Conservation (phyloP, 1,139 yeast genomes). For the Cylindricascospora bacillispora region DNA sequence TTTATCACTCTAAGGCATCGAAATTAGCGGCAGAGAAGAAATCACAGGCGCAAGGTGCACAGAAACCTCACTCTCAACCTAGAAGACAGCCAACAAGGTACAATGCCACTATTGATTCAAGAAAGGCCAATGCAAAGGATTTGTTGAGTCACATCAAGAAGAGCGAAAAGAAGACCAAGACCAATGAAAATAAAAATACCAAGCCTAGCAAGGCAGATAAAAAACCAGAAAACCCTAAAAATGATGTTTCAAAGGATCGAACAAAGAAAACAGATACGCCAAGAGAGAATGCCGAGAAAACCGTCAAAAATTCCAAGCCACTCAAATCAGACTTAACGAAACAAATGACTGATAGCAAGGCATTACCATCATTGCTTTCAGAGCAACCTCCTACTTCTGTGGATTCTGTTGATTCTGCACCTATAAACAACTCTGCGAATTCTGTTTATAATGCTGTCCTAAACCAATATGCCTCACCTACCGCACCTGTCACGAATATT, state of each 20-base stretch:
- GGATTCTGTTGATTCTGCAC: background rate
- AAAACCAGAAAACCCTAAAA: conserved; percentile 2
- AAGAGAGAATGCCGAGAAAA: background rate
- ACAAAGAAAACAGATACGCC: background rate
- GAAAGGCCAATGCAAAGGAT: conserved; percentile 16
- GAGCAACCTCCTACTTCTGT: conserved; percentile 1
- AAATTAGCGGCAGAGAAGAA: conserved; percentile 24
- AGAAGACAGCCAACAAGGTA: conserved; percentile 5
- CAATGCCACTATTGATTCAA: conserved; percentile 3
- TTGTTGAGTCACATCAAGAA: conserved; percentile 19
- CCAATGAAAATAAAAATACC: conserved; percentile 3
- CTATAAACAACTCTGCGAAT: conserved; percentile 16
- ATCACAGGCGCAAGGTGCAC: conserved; percentile 4
- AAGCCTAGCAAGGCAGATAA: conserved; percentile 6
- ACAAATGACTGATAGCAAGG: conserved; percentile 4
- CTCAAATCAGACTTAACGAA: background rate
- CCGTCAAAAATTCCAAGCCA: conserved; percentile 2
- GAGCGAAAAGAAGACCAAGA: conserved; percentile 2
- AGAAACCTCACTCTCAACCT: conserved; percentile 5
- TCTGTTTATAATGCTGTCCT: conserved; percentile 26
- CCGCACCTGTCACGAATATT: conserved; percentile 1
- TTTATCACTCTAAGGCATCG: conserved; percentile 63
- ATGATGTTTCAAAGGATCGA: background rate
- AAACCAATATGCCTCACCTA: conserved; percentile 15
- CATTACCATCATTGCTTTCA: conserved; percentile 3